These are phyloP conservation scores for Rhodamnia rubescens DNA, from an alignment of 345 rosid species.

Conservation along the genomic window DNA sequence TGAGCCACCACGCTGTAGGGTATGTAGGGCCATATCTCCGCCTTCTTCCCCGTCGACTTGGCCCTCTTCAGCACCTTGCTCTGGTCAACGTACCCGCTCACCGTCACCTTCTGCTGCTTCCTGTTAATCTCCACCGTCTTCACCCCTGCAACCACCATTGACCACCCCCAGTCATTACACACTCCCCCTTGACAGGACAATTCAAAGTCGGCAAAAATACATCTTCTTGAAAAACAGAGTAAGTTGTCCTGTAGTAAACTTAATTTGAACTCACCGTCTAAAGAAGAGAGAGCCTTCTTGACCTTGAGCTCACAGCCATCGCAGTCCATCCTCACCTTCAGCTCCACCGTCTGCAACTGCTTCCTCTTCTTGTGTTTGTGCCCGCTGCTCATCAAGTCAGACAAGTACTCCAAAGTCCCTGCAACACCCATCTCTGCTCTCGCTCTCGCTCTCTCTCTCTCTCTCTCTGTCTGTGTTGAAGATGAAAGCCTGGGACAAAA, in stretches of 20 bases:
- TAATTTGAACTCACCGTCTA: slow-evolving; percentile 37
- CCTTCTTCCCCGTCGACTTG: slow-evolving; percentile 78
- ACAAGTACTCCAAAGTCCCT: slow-evolving; percentile 72
- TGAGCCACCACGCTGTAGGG: slow-evolving; percentile 87
- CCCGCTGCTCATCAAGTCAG: slow-evolving; percentile 57
- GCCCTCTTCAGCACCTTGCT: slow-evolving; percentile 83
- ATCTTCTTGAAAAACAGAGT: neutral
- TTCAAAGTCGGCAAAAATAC: neutral
- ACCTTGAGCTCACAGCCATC: slow-evolving; percentile 98
- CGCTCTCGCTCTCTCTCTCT: neutral
- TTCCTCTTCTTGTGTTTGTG: slow-evolving; percentile 48
- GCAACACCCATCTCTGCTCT: slow-evolving; percentile 68
- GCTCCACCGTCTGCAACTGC: slow-evolving; percentile 76
- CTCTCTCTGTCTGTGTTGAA: neutral
- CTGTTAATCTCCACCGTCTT: slow-evolving; percentile 74
- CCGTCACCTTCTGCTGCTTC: slow-evolving; percentile 88
- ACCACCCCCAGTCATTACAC: neutral
- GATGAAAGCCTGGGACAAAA: neutral
- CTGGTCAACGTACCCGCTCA: slow-evolving; percentile 69
- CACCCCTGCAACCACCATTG: slow-evolving; percentile 40
- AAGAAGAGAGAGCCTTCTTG: slow-evolving; percentile 74
- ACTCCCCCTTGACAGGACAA: neutral
- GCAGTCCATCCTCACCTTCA: slow-evolving; percentile 96
- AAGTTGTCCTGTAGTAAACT: no score
- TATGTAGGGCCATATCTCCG: slow-evolving; percentile 94